Conservation (phyloP, 345 rosid species). For the Gossypioides kirkii region DNA sequence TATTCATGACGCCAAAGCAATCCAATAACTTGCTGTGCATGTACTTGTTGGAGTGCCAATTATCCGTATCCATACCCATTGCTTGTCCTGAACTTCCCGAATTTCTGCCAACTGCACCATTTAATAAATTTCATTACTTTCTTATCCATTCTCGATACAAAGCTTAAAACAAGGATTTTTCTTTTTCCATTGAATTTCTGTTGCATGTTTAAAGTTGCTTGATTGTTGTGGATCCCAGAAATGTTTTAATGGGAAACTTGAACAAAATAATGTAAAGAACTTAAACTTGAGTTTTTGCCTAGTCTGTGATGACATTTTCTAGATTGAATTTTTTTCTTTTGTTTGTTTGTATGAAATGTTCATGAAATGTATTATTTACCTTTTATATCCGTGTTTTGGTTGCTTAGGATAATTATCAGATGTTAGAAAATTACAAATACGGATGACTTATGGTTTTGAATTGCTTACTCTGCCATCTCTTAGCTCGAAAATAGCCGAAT, state of each 20-base stretch:
- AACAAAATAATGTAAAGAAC: background rate
- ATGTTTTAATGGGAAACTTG: background rate
- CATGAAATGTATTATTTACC: background rate
- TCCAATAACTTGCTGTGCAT: conserved; percentile 37
- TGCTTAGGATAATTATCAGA: background rate
- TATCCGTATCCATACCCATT: conserved; percentile 51
- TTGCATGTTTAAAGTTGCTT: background rate
- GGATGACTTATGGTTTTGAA: conserved; percentile 3
- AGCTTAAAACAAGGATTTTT: background rate
- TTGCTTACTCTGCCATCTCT: conserved; percentile 68
- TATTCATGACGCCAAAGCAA: conserved; percentile 39
- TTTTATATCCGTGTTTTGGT: background rate
- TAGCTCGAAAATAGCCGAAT: conserved; percentile 52
- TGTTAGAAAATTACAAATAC: conserved; percentile 1
- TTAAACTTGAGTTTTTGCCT: background rate
- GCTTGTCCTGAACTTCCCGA: conserved; percentile 29
- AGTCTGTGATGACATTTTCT: background rate
- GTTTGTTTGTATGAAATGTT: background rate
- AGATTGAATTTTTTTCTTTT: background rate
- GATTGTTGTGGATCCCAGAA: background rate
- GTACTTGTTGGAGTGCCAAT: conserved; percentile 55
- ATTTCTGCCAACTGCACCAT: conserved; percentile 55
- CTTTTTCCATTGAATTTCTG: background rate
- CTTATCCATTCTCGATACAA: background rate
- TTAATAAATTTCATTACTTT: conserved; percentile 10